Percentiles rank a stretch among this genome's conserved stretches.
Conservation (phyloP, 768 basidiomycete species). For the Boletus sp. region DNA sequence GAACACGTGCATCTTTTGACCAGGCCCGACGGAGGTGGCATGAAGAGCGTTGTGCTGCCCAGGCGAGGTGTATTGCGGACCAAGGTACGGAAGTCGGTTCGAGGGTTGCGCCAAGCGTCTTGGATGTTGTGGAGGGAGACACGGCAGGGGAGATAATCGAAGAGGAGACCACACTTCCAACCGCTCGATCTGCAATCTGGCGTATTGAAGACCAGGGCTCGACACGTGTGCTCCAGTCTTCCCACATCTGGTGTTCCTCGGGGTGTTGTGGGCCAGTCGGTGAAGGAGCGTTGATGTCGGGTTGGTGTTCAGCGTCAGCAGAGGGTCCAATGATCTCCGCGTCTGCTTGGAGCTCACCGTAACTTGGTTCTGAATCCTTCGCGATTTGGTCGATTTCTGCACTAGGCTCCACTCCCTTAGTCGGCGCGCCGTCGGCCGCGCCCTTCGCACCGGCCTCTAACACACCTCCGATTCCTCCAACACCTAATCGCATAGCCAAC, state of each 20-base stretch:
- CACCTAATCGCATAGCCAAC: constrained; percentile 78
- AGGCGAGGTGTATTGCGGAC: constrained; percentile 62
- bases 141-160: constrained; percentile 8
- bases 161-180: constrained; percentile 57
- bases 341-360: constrained; percentile 18
- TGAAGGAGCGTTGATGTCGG: neutral
- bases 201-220: constrained; percentile 69
- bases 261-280: constrained; percentile 8
- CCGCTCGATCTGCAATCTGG: constrained; percentile 71
- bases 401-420: constrained; percentile 1
- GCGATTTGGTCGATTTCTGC: constrained; percentile 4
- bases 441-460: constrained; percentile 35
- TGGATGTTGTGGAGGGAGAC: constrained; percentile 18
- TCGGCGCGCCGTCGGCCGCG: neutral
- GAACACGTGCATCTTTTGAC: constrained; percentile 49
- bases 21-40: constrained; percentile 55
- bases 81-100: constrained; percentile 64
- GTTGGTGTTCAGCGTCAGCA: constrained; percentile 12
- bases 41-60: constrained; percentile 53
- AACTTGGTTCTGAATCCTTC: neutral
- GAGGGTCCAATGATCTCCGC: constrained; percentile 14
- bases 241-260: constrained; percentile 40
- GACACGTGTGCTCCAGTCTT: constrained; percentile 67
- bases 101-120: constrained; percentile 11
- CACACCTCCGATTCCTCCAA: constrained; percentile 69